Base-by-base conservation (phyloP, 2,329 filamentous ascomycete genomes). In the Ophiostoma quercus region DNA sequence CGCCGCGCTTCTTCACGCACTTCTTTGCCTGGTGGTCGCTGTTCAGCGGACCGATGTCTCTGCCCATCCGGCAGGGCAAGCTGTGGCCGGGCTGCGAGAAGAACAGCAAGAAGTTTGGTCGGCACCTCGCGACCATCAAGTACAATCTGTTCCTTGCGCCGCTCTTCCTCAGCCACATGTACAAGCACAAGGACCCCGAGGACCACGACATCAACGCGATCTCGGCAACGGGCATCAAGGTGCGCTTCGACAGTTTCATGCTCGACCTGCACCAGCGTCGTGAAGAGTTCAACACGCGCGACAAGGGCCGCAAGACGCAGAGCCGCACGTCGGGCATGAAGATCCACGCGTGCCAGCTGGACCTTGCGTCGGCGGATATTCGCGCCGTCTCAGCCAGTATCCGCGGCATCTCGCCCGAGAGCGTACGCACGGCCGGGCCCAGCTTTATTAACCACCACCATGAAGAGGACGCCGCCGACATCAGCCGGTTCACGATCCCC, bases 1-100 rank as follows among this genome's bases (percentile, higher is more conserved):
- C 92, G 1, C 95, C 95, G 6, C 89, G 94, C 9, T 97, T 99
- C 82, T 99, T 99, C 78, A 97, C 94, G 0, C 95, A 99, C 78
- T 99, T 99, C 83, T 98, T 94, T 81, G 88, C 89, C 70, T 99
- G 95, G 95, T 98, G 94, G 93, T 94, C 91, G 0, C 88, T 98
- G 74, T 99, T 99, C 79, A 93, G 93, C 9, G 94, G 94, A 1
- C 91, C 94, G 9, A 93, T 98, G 89, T 96, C 94, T 12, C 84
- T 99, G 37, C 96, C 95, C 12, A 90, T 99, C 70, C 92, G 95
- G 0, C 96, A 99, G 81, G 95, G 95, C 19, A 85, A 87, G 66
- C 84, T 99, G 2, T 99, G 94, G 88, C 94, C 94, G 6, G 93
- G 92, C 0, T 86, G 93, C 32, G 95, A 97, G 75, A 97, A 97